Conservation (phyloP, 306 rosid genomes). For the Sesbania bispinosa region DNA sequence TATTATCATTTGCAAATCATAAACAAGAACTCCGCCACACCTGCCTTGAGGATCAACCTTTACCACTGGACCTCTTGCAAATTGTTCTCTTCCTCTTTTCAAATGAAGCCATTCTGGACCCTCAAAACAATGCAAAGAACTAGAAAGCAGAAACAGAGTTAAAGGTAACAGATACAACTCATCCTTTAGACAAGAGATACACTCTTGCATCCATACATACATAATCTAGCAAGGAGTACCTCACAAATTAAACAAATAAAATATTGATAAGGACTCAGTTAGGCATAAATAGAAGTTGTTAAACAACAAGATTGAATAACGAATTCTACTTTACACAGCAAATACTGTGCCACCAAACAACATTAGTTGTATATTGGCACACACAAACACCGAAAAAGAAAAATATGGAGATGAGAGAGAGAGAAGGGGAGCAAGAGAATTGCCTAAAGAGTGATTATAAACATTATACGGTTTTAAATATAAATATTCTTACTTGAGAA, state of each 20-base stretch:
- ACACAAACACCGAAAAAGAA: background rate
- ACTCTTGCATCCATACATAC: background rate
- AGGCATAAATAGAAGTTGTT: too few relatives aligned
- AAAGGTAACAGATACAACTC: conserved; percentile 27
- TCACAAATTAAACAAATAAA: background rate
- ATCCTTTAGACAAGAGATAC: conserved; percentile 17
- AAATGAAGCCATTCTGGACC: conserved; percentile 94
- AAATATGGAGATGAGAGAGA: background rate
- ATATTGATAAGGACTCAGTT: background rate
- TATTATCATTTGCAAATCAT: conserved; percentile 91
- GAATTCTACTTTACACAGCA: background rate
- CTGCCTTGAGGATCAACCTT: conserved; percentile 99
- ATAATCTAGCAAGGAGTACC: conserved; percentile 1
- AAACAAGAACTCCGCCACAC: conserved; percentile 83
- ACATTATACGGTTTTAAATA: background rate
- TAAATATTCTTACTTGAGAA: background rate
- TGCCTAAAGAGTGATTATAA: background rate
- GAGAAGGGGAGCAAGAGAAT: background rate
- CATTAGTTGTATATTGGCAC: background rate
- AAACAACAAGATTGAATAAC: background rate
- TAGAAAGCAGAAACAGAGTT: conserved; percentile 49
- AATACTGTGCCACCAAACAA: conserved; percentile 4
- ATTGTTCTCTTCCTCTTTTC: conserved; percentile 91
- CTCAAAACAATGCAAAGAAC: conserved; percentile 98
- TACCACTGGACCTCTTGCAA: conserved; percentile 87